Evolutionary conservation across 352 stramenopile genomes (phyloP), one percentile per base, ranked within the genome.

Genomic region (Globisporangium abappressorium): DNA sequence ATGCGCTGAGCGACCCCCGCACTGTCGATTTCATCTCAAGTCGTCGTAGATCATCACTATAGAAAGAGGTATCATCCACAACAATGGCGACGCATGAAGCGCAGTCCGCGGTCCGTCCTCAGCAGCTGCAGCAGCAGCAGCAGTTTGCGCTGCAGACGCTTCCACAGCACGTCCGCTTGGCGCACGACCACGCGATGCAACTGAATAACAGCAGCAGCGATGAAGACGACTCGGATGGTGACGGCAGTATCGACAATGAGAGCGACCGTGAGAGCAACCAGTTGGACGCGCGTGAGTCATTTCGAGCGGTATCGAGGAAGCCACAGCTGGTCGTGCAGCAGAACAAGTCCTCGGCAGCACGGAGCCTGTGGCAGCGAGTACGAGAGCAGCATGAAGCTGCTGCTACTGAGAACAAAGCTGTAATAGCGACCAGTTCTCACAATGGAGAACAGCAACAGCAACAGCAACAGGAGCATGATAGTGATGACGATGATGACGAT

Each of bases 101-200:
- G 4, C 20, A n/a, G 14, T 8, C 49, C 14, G 11, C 38, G 1
- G 18, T 51, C 8, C 43, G 43, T n/a, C 43, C 18, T 8, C 43
- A 22, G 20, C 61, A 59, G 7, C 61, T 22, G 15, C 60, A 66
- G 0, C 61, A 66, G 20, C 59, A 28, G 30, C 61, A 59, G 7
- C 61, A 66, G 47, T 66, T 33, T 53, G 47, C 47, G 15, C 61
- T 66, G 9, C 61, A 66, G 22, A 60, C 61, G 22, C 61, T 66
- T 8, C 49, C 61, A 34, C 61, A 66, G 61, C 61, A 58, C 49
- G 12, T 66, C 30, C 47, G 55, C 33, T 24, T 47, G 33, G 56
- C 56, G 20, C 56, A 62, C 56, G 33, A 62, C 20, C 33, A 62
- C 56, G 55, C 30, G 30, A 15, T 60, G 8, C 55, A 46, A 14